Conservation (phyloP, 179 eudicot genomes). For the Carnegiea gigantea region DNA sequence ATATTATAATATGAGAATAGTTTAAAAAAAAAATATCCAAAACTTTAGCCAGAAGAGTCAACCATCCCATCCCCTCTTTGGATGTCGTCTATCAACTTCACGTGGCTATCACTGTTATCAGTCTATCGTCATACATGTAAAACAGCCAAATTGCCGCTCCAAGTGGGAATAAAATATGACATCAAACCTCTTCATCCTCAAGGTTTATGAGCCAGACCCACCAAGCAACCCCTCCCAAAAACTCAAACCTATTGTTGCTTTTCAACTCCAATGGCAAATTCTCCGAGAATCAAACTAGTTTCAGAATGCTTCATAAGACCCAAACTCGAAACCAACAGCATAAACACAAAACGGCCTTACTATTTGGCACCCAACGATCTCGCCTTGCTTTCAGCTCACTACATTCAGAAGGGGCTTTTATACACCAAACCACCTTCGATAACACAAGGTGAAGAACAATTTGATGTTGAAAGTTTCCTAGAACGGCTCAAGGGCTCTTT, state of each 20-base stretch:
- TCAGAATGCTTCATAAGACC: constrained; percentile 32
- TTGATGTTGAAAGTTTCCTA: constrained; percentile 9
- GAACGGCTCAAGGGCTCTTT: constrained; percentile 18
- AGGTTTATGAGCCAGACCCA: no score
- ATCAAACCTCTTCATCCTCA: no score
- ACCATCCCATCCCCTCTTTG: no score
- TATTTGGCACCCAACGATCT: constrained; percentile 25
- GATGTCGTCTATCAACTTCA: no score
- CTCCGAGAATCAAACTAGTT: constrained; percentile 9
- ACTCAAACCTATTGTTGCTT: background rate
- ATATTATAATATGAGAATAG: no score
- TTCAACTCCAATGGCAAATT: constrained; percentile 11
- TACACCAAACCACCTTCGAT: constrained; percentile 2
- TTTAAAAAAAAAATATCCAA: no score
- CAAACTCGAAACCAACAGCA: background rate
- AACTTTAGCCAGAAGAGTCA: no score
- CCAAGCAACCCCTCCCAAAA: background rate
- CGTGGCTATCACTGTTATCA: no score
- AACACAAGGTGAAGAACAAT: background rate
- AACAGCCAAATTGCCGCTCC: no score
- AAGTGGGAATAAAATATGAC: no score
- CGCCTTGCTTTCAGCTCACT: constrained; percentile 24
- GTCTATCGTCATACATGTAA: no score
- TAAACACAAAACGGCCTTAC: background rate
- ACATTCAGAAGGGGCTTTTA: constrained; percentile 31